phyloP scores from a whole-genome alignment of 2,329 filamentous ascomycete genomes.

The Talaromyces sp. region DNA sequence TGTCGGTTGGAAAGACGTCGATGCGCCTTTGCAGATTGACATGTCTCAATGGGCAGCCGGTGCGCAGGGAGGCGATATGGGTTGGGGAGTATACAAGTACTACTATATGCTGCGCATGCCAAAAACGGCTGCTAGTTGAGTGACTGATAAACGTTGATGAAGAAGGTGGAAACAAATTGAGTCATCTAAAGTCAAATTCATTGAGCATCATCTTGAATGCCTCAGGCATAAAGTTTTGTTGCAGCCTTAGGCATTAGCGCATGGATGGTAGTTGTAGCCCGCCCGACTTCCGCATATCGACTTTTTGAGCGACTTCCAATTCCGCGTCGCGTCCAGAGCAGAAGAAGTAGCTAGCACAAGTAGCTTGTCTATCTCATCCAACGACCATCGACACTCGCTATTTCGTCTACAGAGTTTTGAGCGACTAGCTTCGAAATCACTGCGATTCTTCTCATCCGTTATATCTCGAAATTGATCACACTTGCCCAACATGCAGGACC shows the following conservation, averaged over 20 bases:
- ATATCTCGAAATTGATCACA: slow-evolving; percentile 22
- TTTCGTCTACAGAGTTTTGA: background rate
- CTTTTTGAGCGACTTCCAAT: slow-evolving; percentile 16
- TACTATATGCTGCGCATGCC: slow-evolving; percentile 8
- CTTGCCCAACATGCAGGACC: slow-evolving; percentile 44
- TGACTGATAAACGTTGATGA: background rate
- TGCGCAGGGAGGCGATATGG: slow-evolving; percentile 1
- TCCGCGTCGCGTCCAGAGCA: slow-evolving; percentile 18
- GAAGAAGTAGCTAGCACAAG: slow-evolving; percentile 4
- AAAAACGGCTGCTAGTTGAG: background rate
- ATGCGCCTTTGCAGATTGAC: background rate
- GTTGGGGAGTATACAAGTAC: background rate
- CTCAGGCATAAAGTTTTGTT: background rate
- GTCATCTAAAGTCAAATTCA: background rate
- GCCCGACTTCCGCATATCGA: slow-evolving; percentile 21
- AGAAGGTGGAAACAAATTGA: background rate
- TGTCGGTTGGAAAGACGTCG: slow-evolving; percentile 4
- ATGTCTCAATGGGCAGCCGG: background rate
- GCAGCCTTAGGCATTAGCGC: slow-evolving; percentile 23
- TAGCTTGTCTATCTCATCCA: background rate
- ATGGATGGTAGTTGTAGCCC: slow-evolving; percentile 11
- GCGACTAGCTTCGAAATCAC: no score
- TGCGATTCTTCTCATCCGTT: background rate
- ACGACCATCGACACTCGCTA: background rate
- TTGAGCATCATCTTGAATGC: background rate